Base-by-base conservation (phyloP, 768 basidiomycete species). In the Obba rivulosa region DNA sequence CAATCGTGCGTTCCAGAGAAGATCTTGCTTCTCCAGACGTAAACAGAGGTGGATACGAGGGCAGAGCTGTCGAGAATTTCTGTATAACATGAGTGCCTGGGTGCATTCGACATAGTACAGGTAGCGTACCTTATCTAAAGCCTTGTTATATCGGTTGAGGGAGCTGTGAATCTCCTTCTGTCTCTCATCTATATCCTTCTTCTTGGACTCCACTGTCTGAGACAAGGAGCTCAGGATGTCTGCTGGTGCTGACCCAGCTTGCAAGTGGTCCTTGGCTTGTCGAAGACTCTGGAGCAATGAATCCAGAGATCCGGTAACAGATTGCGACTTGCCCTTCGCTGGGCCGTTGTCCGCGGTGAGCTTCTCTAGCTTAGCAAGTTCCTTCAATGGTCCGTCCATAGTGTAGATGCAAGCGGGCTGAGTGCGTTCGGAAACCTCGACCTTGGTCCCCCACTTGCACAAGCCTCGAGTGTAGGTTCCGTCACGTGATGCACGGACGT, bases 111-210 rank as follows among this genome's bases (percentile, higher is more conserved):
- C 28, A 31, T 5, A 13, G 5, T 31, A 13, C 28, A 31, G 28
- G 8, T 17, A 21, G 50, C 74, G 37, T 48, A 89, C 95, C 85
- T 96, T 98, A 62, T 98, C 95, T 62, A 97, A 66, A 0, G 82
- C 77, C 68, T 93, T 97, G 23, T 90, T 91, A 34, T 94, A 73
- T 55, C 80, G 80, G 22, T 82, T 78, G 8, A 96, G 67, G 2
- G 83, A 81, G 17, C 75, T 79, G 58, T 94, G 90, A 28, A 92
- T 76, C 56, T 93, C 92, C 65, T 94, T 97, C 72, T 93, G 84
- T 3, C 84, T 77, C 31, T 93, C 89, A 49, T 91, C 89, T 1
- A 92, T 73, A 49, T 90, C 89, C 63, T 84, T 92, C 81, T 88
- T 92, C 66, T 68, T 80, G 0, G 70, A 64, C 42, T 89, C 87